phyloP scores from a whole-genome alignment of 345 rosid species.

The Heritiera littoralis region DNA sequence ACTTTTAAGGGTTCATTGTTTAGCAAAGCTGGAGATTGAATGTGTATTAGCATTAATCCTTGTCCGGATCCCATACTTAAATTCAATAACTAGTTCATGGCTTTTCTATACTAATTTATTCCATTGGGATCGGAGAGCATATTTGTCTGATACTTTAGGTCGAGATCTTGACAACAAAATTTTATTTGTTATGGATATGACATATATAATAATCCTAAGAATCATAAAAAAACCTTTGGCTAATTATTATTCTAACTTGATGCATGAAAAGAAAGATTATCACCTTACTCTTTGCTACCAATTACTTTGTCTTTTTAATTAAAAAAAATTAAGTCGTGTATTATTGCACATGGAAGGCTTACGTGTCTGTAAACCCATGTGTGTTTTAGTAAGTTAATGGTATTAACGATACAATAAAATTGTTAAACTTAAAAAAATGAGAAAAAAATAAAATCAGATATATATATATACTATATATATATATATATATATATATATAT shows the following conservation, averaged over 20 bases:
- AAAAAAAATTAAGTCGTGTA: not conserved
- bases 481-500: too few species aligned
- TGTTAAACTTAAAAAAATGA: not conserved
- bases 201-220: not conserved
- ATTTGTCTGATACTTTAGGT: not conserved
- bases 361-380: not conserved
- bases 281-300: slow-evolving; percentile 17
- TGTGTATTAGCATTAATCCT: not conserved
- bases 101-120: not conserved
- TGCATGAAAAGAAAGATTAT: slow-evolving; percentile 12
- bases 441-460: not conserved
- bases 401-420: not conserved
- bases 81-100: not conserved
- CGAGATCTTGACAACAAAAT: slow-evolving; percentile 14
- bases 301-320: slow-evolving; percentile 4
- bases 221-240: not conserved
- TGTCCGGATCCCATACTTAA: slow-evolving; percentile 7
- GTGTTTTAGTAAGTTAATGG: slow-evolving; percentile 8
- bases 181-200: slow-evolving; percentile 2
- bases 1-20: not conserved
- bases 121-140: slow-evolving; percentile 10
- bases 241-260: not conserved
- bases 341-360: slow-evolving; percentile 10
- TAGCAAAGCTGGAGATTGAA: not conserved
- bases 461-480: too few species aligned